A percentile compares a stretch with the other conserved stretches of the same genome.
Conservation (phyloP, 805 yeast genomes). For the Hanseniaspora mollemarum region DNA sequence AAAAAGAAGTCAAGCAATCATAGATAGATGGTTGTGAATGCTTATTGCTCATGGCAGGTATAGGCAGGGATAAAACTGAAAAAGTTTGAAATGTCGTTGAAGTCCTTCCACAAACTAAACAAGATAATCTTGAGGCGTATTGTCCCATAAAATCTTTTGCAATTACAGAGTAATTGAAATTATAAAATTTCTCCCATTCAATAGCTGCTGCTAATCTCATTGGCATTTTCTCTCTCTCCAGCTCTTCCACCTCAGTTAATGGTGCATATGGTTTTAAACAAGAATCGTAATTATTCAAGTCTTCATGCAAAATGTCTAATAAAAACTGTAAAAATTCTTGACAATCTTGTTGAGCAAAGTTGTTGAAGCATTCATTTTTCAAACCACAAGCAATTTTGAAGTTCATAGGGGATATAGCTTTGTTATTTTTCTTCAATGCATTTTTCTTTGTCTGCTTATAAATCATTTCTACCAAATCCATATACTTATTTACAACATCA, state of each 20-base stretch:
- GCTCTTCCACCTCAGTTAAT: constrained; percentile 61
- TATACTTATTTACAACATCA: constrained; percentile 56
- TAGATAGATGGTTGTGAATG: constrained; percentile 31
- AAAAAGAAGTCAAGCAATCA: constrained; percentile 68
- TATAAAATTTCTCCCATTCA: constrained; percentile 84
- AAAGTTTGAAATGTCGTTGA: constrained; percentile 82
- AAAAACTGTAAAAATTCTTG: constrained; percentile 85
- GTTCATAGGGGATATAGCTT: constrained; percentile 45
- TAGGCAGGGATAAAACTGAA: constrained; percentile 67
- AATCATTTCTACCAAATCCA: constrained; percentile 46
- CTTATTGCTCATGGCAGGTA: constrained; percentile 39
- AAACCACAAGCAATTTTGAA: constrained; percentile 62
- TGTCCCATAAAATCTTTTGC: constrained; percentile 85
- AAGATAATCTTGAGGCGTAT: constrained; percentile 63
- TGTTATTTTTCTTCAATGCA: constrained; percentile 8
- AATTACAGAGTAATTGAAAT: constrained; percentile 64
- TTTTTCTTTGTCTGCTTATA: constrained; percentile 30
- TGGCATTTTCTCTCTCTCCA: constrained; percentile 57
- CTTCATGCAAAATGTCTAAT: constrained; percentile 84
- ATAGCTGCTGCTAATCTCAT: constrained; percentile 71
- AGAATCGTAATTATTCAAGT: constrained; percentile 43
- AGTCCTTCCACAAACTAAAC: constrained; percentile 59
- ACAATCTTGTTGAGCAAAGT: constrained; percentile 81
- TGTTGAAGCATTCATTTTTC: constrained; percentile 63
- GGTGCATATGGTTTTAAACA: constrained; percentile 27